phyloP scores from a whole-genome alignment of 2,329 filamentous ascomycete genomes.

The Claviceps lovelessii region DNA sequence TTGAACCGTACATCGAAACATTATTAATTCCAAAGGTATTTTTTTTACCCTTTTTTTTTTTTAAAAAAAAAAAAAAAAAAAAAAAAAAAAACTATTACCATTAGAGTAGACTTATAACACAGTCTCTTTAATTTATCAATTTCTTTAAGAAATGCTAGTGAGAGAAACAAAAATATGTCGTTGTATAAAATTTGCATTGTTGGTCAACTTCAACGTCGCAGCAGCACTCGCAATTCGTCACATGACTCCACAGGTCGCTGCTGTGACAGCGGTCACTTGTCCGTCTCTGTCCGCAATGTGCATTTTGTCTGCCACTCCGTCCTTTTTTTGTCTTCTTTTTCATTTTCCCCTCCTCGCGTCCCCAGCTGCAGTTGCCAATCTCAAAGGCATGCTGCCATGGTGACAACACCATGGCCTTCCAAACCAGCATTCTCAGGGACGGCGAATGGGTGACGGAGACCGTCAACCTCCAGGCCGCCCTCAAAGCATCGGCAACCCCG shows the following conservation, averaged over 20 bases:
- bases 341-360: neutral
- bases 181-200: too few species aligned
- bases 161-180: too few species aligned
- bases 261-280: neutral
- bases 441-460: conserved; percentile 44
- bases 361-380: neutral
- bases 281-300: neutral
- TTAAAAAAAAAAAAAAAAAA: too few species aligned
- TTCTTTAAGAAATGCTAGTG: too few species aligned
- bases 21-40: too few species aligned
- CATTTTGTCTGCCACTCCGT: neutral
- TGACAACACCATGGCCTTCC: conserved; percentile 28
- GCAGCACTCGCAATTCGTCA: neutral
- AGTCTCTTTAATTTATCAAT: too few species aligned
- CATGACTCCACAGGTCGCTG: neutral
- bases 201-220: too few species aligned
- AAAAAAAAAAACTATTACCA: too few species aligned
- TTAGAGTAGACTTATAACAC: too few species aligned
- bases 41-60: too few species aligned
- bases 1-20: too few species aligned
- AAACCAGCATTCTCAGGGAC: conserved; percentile 38
- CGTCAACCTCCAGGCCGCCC: conserved; percentile 28
- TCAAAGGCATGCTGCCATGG: conserved; percentile 6
- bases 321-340: neutral
- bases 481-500: conserved; percentile 23